Conservation (phyloP, 1,139 yeast species). For the Nakaseomyces kungkrabaensis region DNA sequence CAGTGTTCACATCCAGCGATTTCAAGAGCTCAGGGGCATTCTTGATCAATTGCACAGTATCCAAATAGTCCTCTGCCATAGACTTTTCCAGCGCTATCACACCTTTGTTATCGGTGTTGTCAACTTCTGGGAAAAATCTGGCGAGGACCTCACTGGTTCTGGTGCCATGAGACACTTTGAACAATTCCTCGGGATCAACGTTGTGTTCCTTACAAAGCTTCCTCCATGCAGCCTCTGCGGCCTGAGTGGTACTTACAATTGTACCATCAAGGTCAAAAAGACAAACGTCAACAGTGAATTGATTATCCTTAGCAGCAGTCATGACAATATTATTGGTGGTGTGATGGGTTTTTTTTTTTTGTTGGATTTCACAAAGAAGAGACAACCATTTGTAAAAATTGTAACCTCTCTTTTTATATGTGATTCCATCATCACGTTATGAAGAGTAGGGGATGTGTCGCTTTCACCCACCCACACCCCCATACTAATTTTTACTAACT, state of each 20-base stretch:
- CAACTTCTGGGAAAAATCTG: slow-evolving; percentile 57
- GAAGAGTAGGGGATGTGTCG: too few species aligned
- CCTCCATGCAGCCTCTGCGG: slow-evolving; percentile 66
- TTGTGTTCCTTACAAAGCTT: slow-evolving; percentile 51
- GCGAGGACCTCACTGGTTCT: slow-evolving; percentile 60
- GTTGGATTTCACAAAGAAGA: too few species aligned
- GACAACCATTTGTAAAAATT: too few species aligned
- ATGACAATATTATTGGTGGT: neutral
- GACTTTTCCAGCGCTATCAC: slow-evolving; percentile 46
- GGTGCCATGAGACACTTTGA: slow-evolving; percentile 63
- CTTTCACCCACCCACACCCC: too few species aligned
- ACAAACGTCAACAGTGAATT: slow-evolving; percentile 18
- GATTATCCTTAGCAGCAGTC: slow-evolving; percentile 1
- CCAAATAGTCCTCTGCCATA: slow-evolving; percentile 55
- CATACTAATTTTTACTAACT: too few species aligned
- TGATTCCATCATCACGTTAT: too few species aligned
- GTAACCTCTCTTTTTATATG: too few species aligned
- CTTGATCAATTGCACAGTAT: slow-evolving; percentile 53
- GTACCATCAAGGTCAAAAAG: slow-evolving; percentile 76
- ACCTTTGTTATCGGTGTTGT: slow-evolving; percentile 48
- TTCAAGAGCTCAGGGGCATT: slow-evolving; percentile 57
- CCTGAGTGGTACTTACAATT: slow-evolving; percentile 60
- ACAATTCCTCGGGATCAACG: slow-evolving; percentile 56
- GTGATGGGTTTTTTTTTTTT: neutral
- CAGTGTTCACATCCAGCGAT: slow-evolving; percentile 31